phyloP scores from a whole-genome alignment of 2,329 filamentous ascomycete species.

The Penicillium italicum region DNA sequence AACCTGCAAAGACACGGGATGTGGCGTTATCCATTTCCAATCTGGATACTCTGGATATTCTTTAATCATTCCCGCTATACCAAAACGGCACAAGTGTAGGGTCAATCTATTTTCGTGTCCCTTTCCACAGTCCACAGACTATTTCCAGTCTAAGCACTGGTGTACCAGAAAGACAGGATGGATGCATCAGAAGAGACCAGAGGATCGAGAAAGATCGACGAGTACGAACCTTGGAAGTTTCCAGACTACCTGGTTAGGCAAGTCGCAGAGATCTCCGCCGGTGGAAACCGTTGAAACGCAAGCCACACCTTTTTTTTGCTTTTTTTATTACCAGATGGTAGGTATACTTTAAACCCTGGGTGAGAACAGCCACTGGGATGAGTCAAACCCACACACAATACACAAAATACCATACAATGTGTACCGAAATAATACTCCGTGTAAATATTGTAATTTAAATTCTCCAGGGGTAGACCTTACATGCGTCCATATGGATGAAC shows the following conservation, averaged over 20 bases:
- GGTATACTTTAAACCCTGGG: background rate
- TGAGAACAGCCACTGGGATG: background rate
- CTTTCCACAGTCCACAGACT: constrained; percentile 7
- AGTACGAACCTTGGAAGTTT: constrained; percentile 13
- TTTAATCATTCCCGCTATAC: background rate
- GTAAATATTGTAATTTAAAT: background rate
- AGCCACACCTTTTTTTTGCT: constrained; percentile 24
- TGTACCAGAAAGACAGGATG: constrained; percentile 7
- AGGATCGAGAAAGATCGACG: constrained; percentile 19
- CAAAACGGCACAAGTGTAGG: background rate
- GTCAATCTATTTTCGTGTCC: constrained; percentile 21
- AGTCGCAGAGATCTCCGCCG: constrained; percentile 18
- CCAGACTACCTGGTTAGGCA: constrained; percentile 17
- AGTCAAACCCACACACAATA: too few relatives aligned
- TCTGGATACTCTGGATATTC: background rate
- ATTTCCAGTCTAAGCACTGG: constrained; percentile 16
- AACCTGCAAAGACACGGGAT: background rate
- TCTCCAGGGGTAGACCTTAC: background rate
- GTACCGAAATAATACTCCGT: background rate
- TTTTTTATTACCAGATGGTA: constrained; percentile 9
- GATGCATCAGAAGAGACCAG: constrained; percentile 9
- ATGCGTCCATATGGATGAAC: background rate
- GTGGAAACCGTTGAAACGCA: constrained; percentile 27
- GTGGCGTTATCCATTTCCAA: constrained; percentile 9
- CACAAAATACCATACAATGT: background rate